Conservation (phyloP, 768 basidiomycete species). For the Suillus clintonianus region DNA sequence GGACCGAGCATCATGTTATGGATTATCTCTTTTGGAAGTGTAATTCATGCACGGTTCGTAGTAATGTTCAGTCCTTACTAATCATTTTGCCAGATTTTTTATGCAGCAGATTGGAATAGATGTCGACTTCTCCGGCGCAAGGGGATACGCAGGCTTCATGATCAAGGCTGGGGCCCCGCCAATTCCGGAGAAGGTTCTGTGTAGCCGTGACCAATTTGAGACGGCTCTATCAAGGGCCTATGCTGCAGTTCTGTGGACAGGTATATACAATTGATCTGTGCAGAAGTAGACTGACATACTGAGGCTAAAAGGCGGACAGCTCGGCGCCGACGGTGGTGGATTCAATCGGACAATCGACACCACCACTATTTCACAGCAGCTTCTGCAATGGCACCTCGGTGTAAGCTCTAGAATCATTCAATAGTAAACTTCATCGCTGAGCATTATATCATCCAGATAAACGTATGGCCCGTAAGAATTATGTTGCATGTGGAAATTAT, state of each 20-base stretch:
- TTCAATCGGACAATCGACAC: constrained; percentile 3
- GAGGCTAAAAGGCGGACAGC: constrained; percentile 8
- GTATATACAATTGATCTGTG: not conserved
- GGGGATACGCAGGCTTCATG: accelerated
- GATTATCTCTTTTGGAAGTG: not conserved
- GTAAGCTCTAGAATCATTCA: constrained; percentile 5
- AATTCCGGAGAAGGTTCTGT: not conserved
- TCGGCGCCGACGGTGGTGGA: constrained; percentile 8
- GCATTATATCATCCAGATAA: constrained; percentile 6
- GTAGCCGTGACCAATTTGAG: constrained; percentile 1
- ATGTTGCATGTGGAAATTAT: not conserved
- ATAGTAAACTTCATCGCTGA: not conserved
- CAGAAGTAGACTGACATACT: not conserved
- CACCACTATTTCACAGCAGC: constrained; percentile 10
- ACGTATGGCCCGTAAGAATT: constrained; percentile 13
- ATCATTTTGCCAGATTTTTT: not conserved
- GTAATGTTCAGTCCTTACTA: not conserved
- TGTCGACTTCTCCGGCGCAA: not conserved
- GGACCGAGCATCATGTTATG: not conserved
- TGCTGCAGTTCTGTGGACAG: constrained; percentile 13
- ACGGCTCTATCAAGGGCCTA: not conserved
- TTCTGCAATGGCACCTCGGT: constrained; percentile 13
- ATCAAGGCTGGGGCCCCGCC: not conserved
- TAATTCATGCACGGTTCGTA: not conserved
- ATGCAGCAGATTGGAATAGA: not conserved